phyloP scores from a whole-genome alignment of 2,329 filamentous ascomycete species.

The Clarireedia paspali region DNA sequence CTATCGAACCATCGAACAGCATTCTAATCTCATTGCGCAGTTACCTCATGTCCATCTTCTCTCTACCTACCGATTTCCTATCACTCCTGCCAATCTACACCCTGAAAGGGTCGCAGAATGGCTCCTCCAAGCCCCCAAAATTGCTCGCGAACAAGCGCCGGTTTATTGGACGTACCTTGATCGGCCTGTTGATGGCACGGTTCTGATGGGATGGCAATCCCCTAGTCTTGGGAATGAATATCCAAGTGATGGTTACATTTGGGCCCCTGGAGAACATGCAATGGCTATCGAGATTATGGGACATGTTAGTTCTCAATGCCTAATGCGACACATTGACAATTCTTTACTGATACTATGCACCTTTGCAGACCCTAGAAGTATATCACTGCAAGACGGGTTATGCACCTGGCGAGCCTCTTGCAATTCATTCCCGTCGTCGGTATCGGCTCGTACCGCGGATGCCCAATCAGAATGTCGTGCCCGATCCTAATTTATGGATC shows the following conservation, averaged over 20 bases:
- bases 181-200: conserved; percentile 69
- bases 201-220: conserved; percentile 86
- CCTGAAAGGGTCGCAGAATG: conserved; percentile 74
- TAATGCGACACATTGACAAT: not conserved
- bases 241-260: conserved; percentile 87
- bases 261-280: conserved; percentile 72
- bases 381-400: conserved; percentile 77
- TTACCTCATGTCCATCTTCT: conserved; percentile 73
- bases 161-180: conserved; percentile 94
- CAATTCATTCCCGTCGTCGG: conserved; percentile 72
- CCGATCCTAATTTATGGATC: conserved; percentile 81
- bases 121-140: conserved; percentile 74
- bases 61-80: conserved; percentile 74
- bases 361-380: conserved; percentile 71
- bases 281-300: conserved; percentile 66
- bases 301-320: conserved; percentile 44
- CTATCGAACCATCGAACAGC: conserved; percentile 2
- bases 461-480: conserved; percentile 61
- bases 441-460: conserved; percentile 74
- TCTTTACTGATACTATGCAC: conserved; percentile 10
- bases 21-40: conserved; percentile 17
- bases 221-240: conserved; percentile 65
- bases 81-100: conserved; percentile 57
- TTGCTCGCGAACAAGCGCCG: conserved; percentile 74
- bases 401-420: conserved; percentile 64